phyloP scores from a whole-genome alignment of 495 filamentous ascomycete species.

The Podospora anserina region DNA sequence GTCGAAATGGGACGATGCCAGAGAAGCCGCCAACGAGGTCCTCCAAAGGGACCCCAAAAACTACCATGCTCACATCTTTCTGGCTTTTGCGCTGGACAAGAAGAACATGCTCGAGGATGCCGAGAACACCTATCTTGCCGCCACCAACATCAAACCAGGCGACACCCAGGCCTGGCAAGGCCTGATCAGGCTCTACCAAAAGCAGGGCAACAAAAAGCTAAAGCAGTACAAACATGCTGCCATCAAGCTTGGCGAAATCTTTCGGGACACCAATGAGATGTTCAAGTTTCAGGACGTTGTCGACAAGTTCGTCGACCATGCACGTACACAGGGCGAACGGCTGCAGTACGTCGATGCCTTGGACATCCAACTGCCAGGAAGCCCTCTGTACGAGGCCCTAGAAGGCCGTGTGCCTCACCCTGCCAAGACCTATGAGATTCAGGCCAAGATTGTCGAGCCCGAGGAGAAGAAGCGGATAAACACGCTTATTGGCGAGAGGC shows the following conservation, averaged over 20 bases:
- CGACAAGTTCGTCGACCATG: slow-evolving; percentile 72
- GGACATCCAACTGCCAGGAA: slow-evolving; percentile 69
- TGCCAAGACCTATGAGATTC: slow-evolving; percentile 70
- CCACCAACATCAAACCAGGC: slow-evolving; percentile 53
- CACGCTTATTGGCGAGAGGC: slow-evolving; percentile 80
- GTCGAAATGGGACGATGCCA: slow-evolving; percentile 72
- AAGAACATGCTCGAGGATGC: slow-evolving; percentile 65
- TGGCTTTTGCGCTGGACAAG: slow-evolving; percentile 77
- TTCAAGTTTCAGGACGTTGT: slow-evolving; percentile 73
- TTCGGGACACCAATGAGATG: slow-evolving; percentile 60
- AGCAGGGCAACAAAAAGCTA: slow-evolving; percentile 63
- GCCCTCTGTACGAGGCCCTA: slow-evolving; percentile 72
- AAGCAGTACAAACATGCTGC: slow-evolving; percentile 70
- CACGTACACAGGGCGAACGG: slow-evolving; percentile 66
- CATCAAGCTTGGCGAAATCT: slow-evolving; percentile 70
- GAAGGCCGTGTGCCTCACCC: slow-evolving; percentile 85
- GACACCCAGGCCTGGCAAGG: slow-evolving; percentile 82
- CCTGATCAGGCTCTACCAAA: slow-evolving; percentile 80
- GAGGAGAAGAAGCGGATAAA: slow-evolving; percentile 92
- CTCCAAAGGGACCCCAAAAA: slow-evolving; percentile 70
- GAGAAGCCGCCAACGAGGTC: slow-evolving; percentile 61
- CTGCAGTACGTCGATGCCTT: slow-evolving; percentile 70
- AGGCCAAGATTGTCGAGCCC: slow-evolving; percentile 80
- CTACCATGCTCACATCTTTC: slow-evolving; percentile 80
- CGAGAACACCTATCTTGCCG: slow-evolving; percentile 70